phyloP scores from a whole-genome alignment of 176 grass and related monocot genomes.

The Musa acuminata region DNA sequence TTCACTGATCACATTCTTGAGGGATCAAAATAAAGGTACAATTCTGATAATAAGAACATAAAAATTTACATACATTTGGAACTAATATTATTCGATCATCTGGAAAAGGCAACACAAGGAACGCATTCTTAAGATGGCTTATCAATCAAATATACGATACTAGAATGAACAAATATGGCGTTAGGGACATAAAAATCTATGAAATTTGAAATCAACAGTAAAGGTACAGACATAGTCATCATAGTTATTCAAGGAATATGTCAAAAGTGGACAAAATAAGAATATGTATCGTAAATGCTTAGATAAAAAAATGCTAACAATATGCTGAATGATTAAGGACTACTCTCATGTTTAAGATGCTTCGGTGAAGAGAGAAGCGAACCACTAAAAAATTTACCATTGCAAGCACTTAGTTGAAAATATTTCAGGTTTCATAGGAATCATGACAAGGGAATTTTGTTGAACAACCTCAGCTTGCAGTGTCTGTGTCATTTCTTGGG shows the following conservation, averaged over 20 bases:
- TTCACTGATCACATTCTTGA: conserved; percentile 4
- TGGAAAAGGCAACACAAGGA: not conserved
- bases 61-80: not conserved
- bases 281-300: not conserved
- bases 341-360: not conserved
- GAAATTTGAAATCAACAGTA: not conserved
- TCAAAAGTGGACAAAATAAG: not conserved
- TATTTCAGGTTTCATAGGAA: too few species aligned
- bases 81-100: not conserved
- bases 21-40: not conserved
- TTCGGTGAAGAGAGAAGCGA: not conserved
- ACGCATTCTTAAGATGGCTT: not conserved
- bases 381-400: not conserved
- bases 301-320: not conserved
- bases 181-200: not conserved
- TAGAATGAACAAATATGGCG: too few species aligned
- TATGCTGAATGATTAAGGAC: not conserved
- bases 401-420: too few species aligned
- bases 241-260: not conserved
- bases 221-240: not conserved
- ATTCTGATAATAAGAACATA: not conserved
- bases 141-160: not conserved
- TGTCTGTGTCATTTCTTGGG: too few species aligned
- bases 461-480: too few species aligned
- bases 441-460: too few species aligned